Evolutionary conservation across 176 grass and related monocot genomes (phyloP), one percentile per base, ranked within the genome.

Genomic region (Paspalum notatum): DNA sequence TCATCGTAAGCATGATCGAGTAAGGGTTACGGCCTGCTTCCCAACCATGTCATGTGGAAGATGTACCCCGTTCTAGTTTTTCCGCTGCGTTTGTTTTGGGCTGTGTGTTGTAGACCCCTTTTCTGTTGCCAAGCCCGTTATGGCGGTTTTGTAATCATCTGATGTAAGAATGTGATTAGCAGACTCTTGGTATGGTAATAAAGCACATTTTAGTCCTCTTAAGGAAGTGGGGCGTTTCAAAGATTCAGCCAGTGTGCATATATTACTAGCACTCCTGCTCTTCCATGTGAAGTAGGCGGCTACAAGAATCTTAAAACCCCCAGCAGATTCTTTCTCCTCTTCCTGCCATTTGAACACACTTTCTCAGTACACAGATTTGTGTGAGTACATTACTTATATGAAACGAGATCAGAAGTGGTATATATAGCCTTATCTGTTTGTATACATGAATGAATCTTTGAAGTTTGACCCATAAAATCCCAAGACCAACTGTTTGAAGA

Each of bases 231-330:
- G n/a, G n/a, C n/a, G n/a, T n/a, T n/a, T n/a, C n/a, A n/a, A n/a
- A n/a, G 77, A 85, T 77, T 77, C 77, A 16, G 15, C 74, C n/a
- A 49, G 32, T 7, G 18, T 14, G 1, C 27, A 24, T 70, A 66
- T 53, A 71, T 61, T 54, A 62, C 21, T 49, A 17, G 25, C 40
- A 25, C 10, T 44, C 9, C 20, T 57, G 62, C 3, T 14, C 76
- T 48, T 50, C 64, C 82, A 89, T 77, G 87, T 81, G 77, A 26
- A 20, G 2, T 25, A 89, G 87, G 37, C 87, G 64, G 82, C 64
- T 64, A 52, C 47, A 71, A 41, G 71, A 89, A 89, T 89, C 77
- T 81, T 39, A 16, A 72, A 57, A 32, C 32, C 4, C 55, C 47
- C 56, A 87, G 48, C 18, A 20, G 53, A 89, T 89, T 76, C 41